Percentiles rank a stretch among this genome's conserved stretches.
Conservation (phyloP, 2,329 filamentous ascomycete genomes). For the Cladosporium cucumerinum region DNA sequence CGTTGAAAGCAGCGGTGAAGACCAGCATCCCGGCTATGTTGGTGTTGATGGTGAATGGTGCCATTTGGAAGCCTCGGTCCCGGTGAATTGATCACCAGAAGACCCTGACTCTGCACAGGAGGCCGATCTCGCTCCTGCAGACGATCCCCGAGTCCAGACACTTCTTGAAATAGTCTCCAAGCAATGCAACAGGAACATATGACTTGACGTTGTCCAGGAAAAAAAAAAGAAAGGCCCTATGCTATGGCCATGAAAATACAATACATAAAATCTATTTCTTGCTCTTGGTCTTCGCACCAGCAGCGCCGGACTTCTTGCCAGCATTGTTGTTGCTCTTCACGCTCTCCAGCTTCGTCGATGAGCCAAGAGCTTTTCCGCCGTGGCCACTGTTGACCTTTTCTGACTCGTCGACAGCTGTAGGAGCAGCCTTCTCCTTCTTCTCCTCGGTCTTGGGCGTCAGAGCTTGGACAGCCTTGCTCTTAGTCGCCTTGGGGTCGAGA, state of each 20-base stretch:
- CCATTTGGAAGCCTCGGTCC: background rate
- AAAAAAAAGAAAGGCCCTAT: background rate
- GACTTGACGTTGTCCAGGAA: background rate
- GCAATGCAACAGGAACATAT: background rate
- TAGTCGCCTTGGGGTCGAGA: constrained; percentile 42
- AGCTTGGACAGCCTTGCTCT: constrained; percentile 23
- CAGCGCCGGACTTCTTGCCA: constrained; percentile 14
- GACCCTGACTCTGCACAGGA: background rate
- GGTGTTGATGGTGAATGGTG: background rate
- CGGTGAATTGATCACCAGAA: background rate
- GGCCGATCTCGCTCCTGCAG: background rate
- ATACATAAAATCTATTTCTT: constrained; percentile 13
- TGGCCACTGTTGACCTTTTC: constrained; percentile 9
- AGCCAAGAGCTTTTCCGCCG: constrained; percentile 4
- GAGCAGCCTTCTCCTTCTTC: background rate
- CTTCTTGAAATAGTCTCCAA: background rate
- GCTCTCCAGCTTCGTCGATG: constrained; percentile 1
- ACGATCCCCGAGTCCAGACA: background rate
- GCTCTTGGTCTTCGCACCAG: constrained; percentile 14
- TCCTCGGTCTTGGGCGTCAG: constrained; percentile 14
- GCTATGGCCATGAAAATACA: background rate
- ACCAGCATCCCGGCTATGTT: background rate
- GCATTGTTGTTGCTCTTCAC: constrained; percentile 11
- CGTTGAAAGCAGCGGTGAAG: background rate
- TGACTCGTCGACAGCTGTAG: constrained; percentile 1